Conservation (phyloP, 352 stramenopile genomes). For the Thalassiosira sp. region DNA sequence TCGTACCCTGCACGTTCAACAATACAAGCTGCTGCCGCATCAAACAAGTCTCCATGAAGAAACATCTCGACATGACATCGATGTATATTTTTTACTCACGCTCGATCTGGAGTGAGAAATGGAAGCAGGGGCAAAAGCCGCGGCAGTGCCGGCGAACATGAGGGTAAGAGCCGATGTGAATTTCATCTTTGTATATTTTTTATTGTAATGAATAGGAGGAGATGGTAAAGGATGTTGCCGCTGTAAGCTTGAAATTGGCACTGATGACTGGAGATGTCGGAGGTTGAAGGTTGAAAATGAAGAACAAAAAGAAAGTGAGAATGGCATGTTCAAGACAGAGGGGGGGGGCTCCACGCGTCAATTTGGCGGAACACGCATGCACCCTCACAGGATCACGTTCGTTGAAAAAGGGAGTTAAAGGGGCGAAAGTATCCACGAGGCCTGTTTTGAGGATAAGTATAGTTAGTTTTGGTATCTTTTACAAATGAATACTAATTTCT, state of each 20-base stretch:
- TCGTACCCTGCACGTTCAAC: too few species aligned
- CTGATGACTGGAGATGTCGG: background rate
- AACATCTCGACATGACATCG: too few species aligned
- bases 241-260: background rate
- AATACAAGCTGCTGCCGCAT: too few species aligned
- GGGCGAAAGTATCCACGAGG: background rate
- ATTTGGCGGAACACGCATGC: too few species aligned
- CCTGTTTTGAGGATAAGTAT: constrained; percentile 17
- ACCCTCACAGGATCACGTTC: too few species aligned
- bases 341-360: too few species aligned
- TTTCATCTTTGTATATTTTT: constrained; percentile 60
- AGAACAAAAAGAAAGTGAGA: background rate
- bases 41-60: too few species aligned
- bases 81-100: constrained; percentile 9
- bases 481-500: constrained; percentile 1
- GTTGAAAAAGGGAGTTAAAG: too few species aligned
- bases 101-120: constrained; percentile 20
- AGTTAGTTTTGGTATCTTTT: constrained; percentile 11
- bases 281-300: background rate
- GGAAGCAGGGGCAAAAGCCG: constrained; percentile 63
- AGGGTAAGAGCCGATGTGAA: constrained; percentile 58
- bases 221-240: background rate
- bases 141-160: constrained; percentile 47
- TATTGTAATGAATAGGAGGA: background rate
- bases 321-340: too few species aligned